These are phyloP conservation scores for Neurospora sp. DNA, from an alignment of 495 filamentous ascomycete species.

Conservation along the genomic window DNA sequence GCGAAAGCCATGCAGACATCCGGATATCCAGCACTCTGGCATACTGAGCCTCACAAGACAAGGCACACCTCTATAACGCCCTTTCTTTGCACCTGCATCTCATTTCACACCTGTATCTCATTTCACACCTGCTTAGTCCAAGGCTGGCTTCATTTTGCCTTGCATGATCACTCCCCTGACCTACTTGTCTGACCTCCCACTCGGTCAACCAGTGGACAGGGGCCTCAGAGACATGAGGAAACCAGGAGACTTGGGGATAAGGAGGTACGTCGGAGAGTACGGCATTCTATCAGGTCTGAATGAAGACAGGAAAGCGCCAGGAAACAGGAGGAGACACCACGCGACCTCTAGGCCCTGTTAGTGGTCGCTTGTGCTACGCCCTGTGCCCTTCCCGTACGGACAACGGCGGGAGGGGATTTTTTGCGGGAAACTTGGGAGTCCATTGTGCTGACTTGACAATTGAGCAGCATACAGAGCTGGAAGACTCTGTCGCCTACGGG, in stretches of 20 bases:
- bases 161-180: not conserved
- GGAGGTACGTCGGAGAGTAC: not conserved
- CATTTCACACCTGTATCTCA: not conserved
- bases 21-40: not conserved
- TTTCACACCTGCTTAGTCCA: not conserved
- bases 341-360: not conserved
- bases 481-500: not conserved
- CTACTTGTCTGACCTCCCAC: not conserved
- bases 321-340: not conserved
- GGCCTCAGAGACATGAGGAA: not conserved
- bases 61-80: not conserved
- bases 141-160: not conserved
- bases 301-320: not conserved
- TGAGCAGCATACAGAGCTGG: not conserved
- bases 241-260: not conserved
- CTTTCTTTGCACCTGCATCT: not conserved
- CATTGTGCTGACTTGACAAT: not conserved
- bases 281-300: not conserved
- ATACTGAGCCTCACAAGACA: not conserved
- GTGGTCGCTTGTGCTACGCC: not conserved
- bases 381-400: not conserved
- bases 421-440: not conserved
- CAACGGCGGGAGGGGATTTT: not conserved
- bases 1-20: not conserved
- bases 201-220: not conserved